Percentiles rank a stretch among this genome's conserved stretches.
phyloP scores from a whole-genome alignment of 306 rosid genomes.

The Begonia peltatifolia region DNA sequence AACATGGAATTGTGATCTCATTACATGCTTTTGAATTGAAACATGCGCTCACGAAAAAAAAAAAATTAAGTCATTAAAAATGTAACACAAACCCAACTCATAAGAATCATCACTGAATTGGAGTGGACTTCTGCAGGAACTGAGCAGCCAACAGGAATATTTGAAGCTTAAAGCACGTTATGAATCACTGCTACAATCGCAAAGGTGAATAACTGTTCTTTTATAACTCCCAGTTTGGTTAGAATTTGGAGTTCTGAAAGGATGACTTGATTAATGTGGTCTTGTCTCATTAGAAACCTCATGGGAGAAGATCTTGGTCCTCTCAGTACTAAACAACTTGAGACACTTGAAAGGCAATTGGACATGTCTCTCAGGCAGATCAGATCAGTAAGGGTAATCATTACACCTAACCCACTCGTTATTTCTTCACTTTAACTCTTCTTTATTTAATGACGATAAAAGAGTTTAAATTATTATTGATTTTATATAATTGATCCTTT shows the following conservation, averaged over 20 bases:
- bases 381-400: conserved; percentile 74
- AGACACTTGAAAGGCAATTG: conserved; percentile 89
- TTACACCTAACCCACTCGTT: too few species aligned
- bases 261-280: neutral
- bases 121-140: conserved; percentile 27
- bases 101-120: neutral
- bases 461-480: too few species aligned
- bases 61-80: too few species aligned
- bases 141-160: conserved; percentile 97
- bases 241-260: neutral
- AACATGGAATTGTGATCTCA: too few species aligned
- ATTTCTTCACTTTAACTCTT: too few species aligned
- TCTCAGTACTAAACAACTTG: conserved; percentile 79
- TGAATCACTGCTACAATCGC: conserved; percentile 71
- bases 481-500: too few species aligned
- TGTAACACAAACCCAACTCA: neutral
- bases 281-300: conserved; percentile 40
- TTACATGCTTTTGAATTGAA: neutral
- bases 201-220: conserved; percentile 39
- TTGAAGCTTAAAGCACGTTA: conserved; percentile 93
- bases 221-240: neutral
- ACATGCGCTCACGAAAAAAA: neutral
- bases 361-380: conserved; percentile 86
- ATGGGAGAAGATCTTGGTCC: conserved; percentile 97
- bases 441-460: too few species aligned